Percentiles rank a stretch among this genome's conserved stretches.
These are phyloP conservation scores for Chiua virens DNA, from an alignment of 768 basidiomycete genomes.

Conservation along the genomic window DNA sequence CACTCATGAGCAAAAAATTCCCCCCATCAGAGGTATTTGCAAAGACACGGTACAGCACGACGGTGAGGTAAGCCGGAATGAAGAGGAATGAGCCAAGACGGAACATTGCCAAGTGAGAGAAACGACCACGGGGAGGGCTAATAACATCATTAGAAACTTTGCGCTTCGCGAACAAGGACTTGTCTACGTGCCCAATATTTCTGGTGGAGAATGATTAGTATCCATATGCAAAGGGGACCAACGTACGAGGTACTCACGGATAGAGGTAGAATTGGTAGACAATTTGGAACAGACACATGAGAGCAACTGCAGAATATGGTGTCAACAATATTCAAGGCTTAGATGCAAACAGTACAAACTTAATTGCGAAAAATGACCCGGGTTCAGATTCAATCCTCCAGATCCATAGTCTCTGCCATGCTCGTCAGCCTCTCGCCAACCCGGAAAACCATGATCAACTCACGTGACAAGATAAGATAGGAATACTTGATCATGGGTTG, in stretches of 20 bases:
- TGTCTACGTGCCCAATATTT: constrained; percentile 57
- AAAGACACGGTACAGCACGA: constrained; percentile 70
- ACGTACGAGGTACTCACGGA: constrained; percentile 54
- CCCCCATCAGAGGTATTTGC: constrained; percentile 70
- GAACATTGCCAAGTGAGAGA: constrained; percentile 88
- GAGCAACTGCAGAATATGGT: constrained; percentile 55
- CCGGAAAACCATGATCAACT: constrained; percentile 1
- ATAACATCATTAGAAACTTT: constrained; percentile 8
- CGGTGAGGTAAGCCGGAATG: constrained; percentile 85
- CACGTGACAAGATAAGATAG: constrained; percentile 78
- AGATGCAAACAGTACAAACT: constrained; percentile 46
- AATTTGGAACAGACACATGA: constrained; percentile 95
- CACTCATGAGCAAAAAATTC: constrained; percentile 78
- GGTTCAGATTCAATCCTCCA: constrained; percentile 90
- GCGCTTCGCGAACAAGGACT: not conserved
- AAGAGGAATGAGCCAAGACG: constrained; percentile 83
- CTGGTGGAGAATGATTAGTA: constrained; percentile 29
- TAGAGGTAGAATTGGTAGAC: constrained; percentile 90
- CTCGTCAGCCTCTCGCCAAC: not conserved
- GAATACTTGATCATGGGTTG: constrained; percentile 89
- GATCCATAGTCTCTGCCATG: constrained; percentile 65
- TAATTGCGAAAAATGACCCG: constrained; percentile 89
- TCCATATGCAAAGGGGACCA: not conserved
- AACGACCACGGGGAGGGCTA: constrained; percentile 79
- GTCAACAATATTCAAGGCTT: constrained; percentile 3